A percentile compares a stretch with the other conserved stretches of the same genome.
Evolutionary conservation across 2,329 filamentous ascomycete species (phyloP).

Genomic region (Pestalotiopsis sp.): DNA sequence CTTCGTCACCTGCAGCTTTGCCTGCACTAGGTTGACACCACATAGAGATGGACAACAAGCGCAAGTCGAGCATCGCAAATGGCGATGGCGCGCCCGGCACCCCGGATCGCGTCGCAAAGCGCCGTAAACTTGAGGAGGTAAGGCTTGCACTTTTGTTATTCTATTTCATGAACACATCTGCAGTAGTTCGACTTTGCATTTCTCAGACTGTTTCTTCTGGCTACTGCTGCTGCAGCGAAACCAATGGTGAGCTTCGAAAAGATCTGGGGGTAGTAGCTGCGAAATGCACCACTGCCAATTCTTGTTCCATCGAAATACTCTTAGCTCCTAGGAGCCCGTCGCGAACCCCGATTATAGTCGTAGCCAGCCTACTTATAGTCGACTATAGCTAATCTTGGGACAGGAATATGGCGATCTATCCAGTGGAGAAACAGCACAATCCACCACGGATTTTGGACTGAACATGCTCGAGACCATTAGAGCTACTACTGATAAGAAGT

Average conservation of each 20-base stretch:
- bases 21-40: slow-evolving; percentile 11
- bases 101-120: slow-evolving; percentile 56
- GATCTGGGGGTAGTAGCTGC: background rate
- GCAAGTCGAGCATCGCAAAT: slow-evolving; percentile 49
- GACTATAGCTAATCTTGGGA: slow-evolving; percentile 13
- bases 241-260: background rate
- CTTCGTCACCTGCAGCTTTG: slow-evolving; percentile 11
- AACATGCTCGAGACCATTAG: slow-evolving; percentile 75
- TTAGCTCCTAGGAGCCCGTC: slow-evolving; percentile 6
- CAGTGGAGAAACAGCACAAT: slow-evolving; percentile 63
- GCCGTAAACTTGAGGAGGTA: slow-evolving; percentile 54
- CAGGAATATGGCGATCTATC: slow-evolving; percentile 49
- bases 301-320: slow-evolving; percentile 7
- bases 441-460: slow-evolving; percentile 70
- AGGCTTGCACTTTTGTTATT: slow-evolving; percentile 19
- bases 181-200: background rate
- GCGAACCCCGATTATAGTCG: slow-evolving; percentile 3
- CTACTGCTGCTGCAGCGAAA: background rate
- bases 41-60: slow-evolving; percentile 55
- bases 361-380: background rate
- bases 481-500: slow-evolving; percentile 80
- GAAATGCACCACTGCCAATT: background rate
- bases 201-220: background rate
- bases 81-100: slow-evolving; percentile 42
- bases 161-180: background rate